Evolutionary conservation across 2,329 filamentous ascomycete species (phyloP), one percentile per base, ranked within the genome.

Genomic region (Cladosporium cucumerinum): DNA sequence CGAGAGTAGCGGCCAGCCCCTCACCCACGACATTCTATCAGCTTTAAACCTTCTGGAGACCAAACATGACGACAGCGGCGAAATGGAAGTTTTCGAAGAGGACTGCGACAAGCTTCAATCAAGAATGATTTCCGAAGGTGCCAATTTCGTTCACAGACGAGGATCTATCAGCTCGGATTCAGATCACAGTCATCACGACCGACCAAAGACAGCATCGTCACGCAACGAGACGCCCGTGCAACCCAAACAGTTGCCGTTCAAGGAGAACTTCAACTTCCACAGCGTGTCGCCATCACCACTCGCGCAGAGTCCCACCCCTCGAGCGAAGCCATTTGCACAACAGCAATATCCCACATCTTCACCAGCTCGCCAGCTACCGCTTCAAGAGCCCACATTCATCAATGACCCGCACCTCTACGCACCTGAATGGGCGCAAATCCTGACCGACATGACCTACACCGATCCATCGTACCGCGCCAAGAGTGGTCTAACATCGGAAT

Each of bases 11-110:
- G 85, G 85, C 34, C 81, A 85, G 66, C 86, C 86, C 16, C 79
- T 87, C 34, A 88, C 86, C 0, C 86, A 89, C 75, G 86, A 89
- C 68, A 85, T 89, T 48, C 80, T 89, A 54, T 84, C 85, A 54
- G 79, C 84, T 36, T 78, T 89, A 26, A 84, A 85, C 48, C 81
- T 86, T 1, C 74, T 89, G 43, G 84, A 87, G 59, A 75, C 81
- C 52, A 79, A 78, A 64, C 78, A 74, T 28, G 83, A 85, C 61
- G 79, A 82, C 16, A 69, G 66, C 25, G 70, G 70, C 12, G 77
- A 81, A n/a, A 74, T 79, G 58, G 81, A 82, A 66, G 78, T 75
- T 3, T 88, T 88, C 69, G 85, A 88, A 71, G 86, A 88, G 64
- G 83, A 86, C 72, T 79, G 82, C 65, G 79, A 79, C 43, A 77